Base-by-base conservation (phyloP, 2,329 filamentous ascomycete genomes). In the Penicillium decumbens region DNA sequence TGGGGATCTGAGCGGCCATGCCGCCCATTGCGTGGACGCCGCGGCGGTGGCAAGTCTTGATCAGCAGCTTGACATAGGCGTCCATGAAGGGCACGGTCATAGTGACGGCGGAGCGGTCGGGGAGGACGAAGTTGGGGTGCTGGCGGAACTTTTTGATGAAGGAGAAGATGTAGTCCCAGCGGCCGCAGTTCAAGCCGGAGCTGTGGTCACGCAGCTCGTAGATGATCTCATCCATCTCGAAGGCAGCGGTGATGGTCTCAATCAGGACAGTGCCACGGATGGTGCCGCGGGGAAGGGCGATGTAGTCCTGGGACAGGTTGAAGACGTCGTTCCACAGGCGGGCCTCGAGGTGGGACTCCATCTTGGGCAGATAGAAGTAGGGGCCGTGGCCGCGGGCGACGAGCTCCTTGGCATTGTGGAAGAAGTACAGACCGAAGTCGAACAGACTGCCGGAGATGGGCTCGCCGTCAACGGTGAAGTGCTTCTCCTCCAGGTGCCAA, bases 221-320 rank as follows among this genome's bases (percentile, higher is more conserved):
- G 75, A 98, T 97, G 75, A 98, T 97, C 83, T 98, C 93, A 65
- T 98, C 93, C 93, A 98, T 98, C 80, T 98, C 93, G 66, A 98
- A 98, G 13, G 92, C 93, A 37, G 93, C 93, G 38, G 92, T 81
- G 71, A 98, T 97, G 49, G 93, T 97, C 81, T 98, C 93, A 66
- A 98, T 97, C 63, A 98, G 78, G 33, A 97, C 92, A 3, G 93
- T 98, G 55, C 82, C 93, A 62, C 93, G 87, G 73, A 97, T 95
- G 47, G 90, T 97, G 47, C 93, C 93, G 52, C 93, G 83, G 47
- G 82, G 82, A 76, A 98, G 87, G 61, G 88, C 88, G 67, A 96
- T 83, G 75, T 87, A 90, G 76, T 98, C 93, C 75, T 98, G 93
- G 10, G 84, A 85, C 27, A 96, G 79, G 78, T 96, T 96, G 83